These are phyloP conservation scores for Aureobasidium sp. DNA, from an alignment of 2,329 filamentous ascomycete species.

Conservation along the genomic window DNA sequence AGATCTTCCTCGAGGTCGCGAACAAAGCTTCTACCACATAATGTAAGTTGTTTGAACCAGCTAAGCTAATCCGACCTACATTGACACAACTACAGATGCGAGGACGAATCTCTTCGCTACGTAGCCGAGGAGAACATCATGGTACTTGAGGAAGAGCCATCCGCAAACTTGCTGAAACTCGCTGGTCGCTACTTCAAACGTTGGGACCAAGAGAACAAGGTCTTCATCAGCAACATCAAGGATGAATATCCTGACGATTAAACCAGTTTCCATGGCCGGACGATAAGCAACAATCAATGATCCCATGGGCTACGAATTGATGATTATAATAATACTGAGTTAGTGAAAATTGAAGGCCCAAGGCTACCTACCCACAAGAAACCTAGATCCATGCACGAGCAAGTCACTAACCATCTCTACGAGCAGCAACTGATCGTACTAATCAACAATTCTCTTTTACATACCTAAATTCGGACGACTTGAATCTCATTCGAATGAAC, in stretches of 20 bases:
- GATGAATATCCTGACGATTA: constrained; percentile 84
- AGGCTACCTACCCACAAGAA: too few relatives aligned
- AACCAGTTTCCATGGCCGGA: background rate
- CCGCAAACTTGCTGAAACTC: constrained; percentile 53
- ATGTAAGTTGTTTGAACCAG: constrained; percentile 52
- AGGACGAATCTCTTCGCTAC: constrained; percentile 61
- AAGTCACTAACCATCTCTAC: too few relatives aligned
- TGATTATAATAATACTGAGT: background rate
- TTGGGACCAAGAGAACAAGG: constrained; percentile 58
- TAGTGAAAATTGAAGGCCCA: background rate
- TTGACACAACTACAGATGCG: constrained; percentile 39
- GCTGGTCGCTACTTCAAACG: constrained; percentile 84
- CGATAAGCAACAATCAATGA: background rate
- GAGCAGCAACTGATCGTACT: too few relatives aligned
- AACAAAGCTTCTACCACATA: constrained; percentile 75
- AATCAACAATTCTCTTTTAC: too few relatives aligned
- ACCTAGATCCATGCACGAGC: too few relatives aligned
- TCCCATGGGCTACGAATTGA: background rate
- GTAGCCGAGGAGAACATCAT: constrained; percentile 76
- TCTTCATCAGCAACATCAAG: constrained; percentile 73
- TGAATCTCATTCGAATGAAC: too few relatives aligned
- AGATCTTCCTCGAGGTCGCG: constrained; percentile 46
- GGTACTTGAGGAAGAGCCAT: constrained; percentile 43
- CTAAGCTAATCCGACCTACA: too few relatives aligned
- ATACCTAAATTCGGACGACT: too few relatives aligned